Conservation (phyloP, 306 rosid species). For the Lupinus albus region DNA sequence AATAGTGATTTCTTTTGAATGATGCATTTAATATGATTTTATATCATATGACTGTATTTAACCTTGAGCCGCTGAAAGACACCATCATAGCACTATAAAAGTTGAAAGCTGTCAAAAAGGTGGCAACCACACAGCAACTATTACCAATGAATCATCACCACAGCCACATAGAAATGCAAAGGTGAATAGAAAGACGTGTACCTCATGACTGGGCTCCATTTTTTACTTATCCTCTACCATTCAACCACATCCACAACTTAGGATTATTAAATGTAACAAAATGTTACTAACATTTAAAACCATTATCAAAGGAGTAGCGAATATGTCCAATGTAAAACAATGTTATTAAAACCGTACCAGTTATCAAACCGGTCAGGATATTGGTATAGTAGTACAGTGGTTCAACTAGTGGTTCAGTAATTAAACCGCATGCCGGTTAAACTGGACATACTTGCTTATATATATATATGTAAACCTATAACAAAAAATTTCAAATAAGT, state of each 20-base stretch:
- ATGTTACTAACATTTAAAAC: conserved; percentile 31
- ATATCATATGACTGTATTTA: conserved; percentile 13
- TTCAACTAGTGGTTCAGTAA: too few relatives aligned
- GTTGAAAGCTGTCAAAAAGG: conserved; percentile 19
- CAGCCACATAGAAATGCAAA: conserved; percentile 55
- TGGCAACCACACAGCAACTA: conserved; percentile 52
- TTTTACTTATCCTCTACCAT: conserved; percentile 44
- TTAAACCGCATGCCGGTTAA: too few relatives aligned
- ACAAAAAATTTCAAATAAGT: too few relatives aligned
- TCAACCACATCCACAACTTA: conserved; percentile 55
- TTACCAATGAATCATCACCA: conserved; percentile 34
- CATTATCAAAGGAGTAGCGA: conserved; percentile 50
- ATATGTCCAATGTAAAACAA: conserved; percentile 68
- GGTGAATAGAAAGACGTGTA: conserved; percentile 35
- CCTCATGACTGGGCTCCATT: conserved; percentile 57
- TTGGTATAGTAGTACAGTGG: too few relatives aligned
- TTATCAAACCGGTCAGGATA: too few relatives aligned
- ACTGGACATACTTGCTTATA: too few relatives aligned
- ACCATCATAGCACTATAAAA: conserved; percentile 33
- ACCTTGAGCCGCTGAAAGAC: conserved; percentile 16
- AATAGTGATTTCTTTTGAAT: neutral
- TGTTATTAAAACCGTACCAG: too few relatives aligned
- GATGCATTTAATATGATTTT: conserved; percentile 17
- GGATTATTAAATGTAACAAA: conserved; percentile 14
- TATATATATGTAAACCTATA: too few relatives aligned